phyloP scores from a whole-genome alignment of 306 rosid species.

The apple (Malus domestica) region ASM211411v1 NC_041803.1:17492501-17493000 shows the following conservation, averaged over 20 bases:
- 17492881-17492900: slow-evolving; percentile 96
- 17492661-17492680: slow-evolving; percentile 96
- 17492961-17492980: slow-evolving; percentile 19
- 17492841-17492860: slow-evolving; percentile 96
- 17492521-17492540: not conserved
- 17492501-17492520: not conserved
- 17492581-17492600: slow-evolving; percentile 65
- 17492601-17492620: slow-evolving; percentile 65
- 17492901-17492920: slow-evolving; percentile 80
- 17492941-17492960: not conserved
- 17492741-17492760: not conserved
- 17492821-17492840: slow-evolving; percentile 93
- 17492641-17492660: slow-evolving; percentile 68
- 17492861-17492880: slow-evolving; percentile 86
- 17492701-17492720: not conserved
- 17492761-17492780: not conserved
- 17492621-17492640: slow-evolving; percentile 79
- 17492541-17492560: slow-evolving; percentile 62
- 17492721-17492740: not conserved
- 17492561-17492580: slow-evolving; percentile 85
- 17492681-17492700: slow-evolving; percentile 57
- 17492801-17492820: slow-evolving; percentile 53
- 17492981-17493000: slow-evolving; percentile 72
- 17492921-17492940: slow-evolving; percentile 32
- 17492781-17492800: not conserved